A percentile compares a stretch with the other conserved stretches of the same genome.
phyloP scores from a whole-genome alignment of 1,284 basidiomycete species.

The Puccinia horiana region DNA sequence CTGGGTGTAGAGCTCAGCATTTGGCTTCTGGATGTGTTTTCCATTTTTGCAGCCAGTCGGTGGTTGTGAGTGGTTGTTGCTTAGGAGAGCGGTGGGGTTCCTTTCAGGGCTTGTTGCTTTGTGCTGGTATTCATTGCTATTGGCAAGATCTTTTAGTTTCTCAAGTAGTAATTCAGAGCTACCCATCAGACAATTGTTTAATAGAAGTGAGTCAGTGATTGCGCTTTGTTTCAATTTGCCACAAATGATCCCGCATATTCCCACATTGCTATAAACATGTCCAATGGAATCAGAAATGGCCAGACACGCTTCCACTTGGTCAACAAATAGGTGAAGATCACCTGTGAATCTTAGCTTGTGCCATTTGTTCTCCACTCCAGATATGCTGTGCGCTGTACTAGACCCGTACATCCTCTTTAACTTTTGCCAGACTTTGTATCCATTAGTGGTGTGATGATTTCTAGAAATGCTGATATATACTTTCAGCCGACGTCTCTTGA shows the following conservation, averaged over 20 bases:
- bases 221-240: not conserved
- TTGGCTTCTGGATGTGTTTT: not conserved
- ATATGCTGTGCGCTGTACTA: too few relatives aligned
- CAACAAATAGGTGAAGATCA: not conserved
- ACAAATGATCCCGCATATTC: not conserved
- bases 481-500: too few relatives aligned
- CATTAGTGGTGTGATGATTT: not conserved
- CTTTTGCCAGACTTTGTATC: not conserved
- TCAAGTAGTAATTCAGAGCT: not conserved
- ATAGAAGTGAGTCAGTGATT: not conserved
- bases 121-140: not conserved
- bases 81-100: not conserved
- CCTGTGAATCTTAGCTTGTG: too few relatives aligned
- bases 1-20: not conserved
- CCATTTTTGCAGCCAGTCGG: not conserved
- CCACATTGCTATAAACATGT: not conserved
- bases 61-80: not conserved
- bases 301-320: not conserved
- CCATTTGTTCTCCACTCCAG: too few relatives aligned
- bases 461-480: too few relatives aligned
- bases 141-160: not conserved
- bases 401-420: not conserved
- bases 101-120: not conserved
- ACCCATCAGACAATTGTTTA: not conserved
- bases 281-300: too few relatives aligned